Evolutionary conservation across 148 eudicot species (phyloP).

Genomic region (Mesembryanthemum crystallinum): DNA sequence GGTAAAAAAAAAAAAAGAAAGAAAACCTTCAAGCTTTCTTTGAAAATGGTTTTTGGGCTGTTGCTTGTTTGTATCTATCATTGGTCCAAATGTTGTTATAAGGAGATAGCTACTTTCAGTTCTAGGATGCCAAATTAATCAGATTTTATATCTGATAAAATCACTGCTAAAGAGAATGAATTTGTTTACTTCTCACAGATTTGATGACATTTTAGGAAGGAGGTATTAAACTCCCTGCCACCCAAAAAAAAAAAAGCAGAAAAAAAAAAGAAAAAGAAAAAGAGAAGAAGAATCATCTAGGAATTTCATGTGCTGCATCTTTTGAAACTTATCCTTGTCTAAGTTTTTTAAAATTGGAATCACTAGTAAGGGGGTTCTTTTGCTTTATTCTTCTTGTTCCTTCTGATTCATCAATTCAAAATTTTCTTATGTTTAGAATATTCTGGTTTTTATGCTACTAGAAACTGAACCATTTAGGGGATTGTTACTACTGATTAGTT

Average conservation of each 20-base stretch:
- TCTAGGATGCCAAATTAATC: neutral
- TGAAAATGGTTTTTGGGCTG: neutral
- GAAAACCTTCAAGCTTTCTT: neutral
- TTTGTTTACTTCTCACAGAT: neutral
- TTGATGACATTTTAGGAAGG: neutral
- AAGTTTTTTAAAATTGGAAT: conserved; percentile 6
- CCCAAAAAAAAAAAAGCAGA: no score
- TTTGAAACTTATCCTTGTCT: conserved; percentile 1
- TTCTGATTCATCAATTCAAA: neutral
- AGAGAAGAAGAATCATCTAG: conserved; percentile 5
- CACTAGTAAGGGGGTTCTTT: neutral
- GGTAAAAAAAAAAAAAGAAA: neutral
- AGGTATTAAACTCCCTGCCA: no score
- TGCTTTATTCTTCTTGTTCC: conserved; percentile 11
- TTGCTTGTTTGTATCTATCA: conserved; percentile 7
- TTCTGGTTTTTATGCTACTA: neutral
- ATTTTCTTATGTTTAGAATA: neutral
- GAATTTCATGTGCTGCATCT: conserved; percentile 11
- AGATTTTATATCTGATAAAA: neutral
- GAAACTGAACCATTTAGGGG: neutral
- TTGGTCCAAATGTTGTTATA: neutral
- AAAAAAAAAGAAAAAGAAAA: conserved; percentile 12
- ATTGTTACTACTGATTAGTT: neutral
- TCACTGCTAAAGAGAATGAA: neutral
- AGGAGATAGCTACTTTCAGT: neutral